Evolutionary conservation across 78 protist species (phyloP), one percentile per base, ranked within the genome.

Genomic region (Dictyostelium firmibasis): DNA sequence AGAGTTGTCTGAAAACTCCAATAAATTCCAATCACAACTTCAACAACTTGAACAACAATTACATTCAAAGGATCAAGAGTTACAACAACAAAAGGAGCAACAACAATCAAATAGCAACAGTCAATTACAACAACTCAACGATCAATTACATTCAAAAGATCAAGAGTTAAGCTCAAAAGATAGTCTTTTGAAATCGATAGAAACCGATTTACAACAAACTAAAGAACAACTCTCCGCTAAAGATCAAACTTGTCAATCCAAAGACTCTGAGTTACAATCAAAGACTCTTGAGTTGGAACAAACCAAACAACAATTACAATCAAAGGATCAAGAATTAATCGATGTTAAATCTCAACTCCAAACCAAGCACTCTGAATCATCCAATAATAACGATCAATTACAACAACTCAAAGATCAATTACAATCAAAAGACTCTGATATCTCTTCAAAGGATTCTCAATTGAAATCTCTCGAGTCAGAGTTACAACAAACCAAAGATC

Each of bases 351-450:
- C 29, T 29, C 79, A 72, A 72, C 35, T 72, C 3, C 33, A 14
- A 29, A 5, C 77, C 6, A 69, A 69, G 29, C 25, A 69, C 1
- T 7, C 77, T 69, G 77, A 69, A 72, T 72, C 79, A 76, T 44
- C 50, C 75, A n/a, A 10, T 6, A 72, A 72, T 33, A 31, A 14
- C 16, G 0, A 11, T 27, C 36, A 72, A 35, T 25, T 72, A 29
- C 79, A 72, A 72, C 82, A 76, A 76, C 23, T 38, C 23, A 76
- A 76, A 76, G 82, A 76, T 2, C 82, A 76, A 76, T 38, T 76
- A 35, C n/a, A 16, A 23, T 18, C 29, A 9, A 25, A 31, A 6
- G 18, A 69, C 4, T 29, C 44, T 3, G 38, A 69, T 29, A 3
- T 67, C 7, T 70, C 35, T n/a, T 74, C 81, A 74, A 27, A 70